Evolutionary conservation across 257 asterid genomes (phyloP).

Genomic region (Solanum virginianum): DNA sequence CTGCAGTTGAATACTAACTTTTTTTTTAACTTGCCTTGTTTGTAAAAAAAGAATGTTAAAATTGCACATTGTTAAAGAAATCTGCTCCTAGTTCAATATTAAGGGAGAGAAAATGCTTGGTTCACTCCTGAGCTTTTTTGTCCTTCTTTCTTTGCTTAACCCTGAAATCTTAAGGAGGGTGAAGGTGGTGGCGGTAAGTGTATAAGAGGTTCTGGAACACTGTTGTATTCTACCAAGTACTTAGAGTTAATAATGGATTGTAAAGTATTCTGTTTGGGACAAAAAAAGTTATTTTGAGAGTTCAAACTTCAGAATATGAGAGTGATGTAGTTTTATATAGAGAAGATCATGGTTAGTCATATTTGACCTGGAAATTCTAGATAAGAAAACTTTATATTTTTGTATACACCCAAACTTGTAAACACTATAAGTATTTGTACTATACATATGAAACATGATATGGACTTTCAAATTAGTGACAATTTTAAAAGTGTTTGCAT

Average conservation of each 20-base stretch:
- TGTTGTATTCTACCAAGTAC: not conserved
- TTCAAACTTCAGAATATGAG: not conserved
- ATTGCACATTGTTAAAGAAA: not conserved
- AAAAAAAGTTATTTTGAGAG: not conserved
- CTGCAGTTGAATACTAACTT: not conserved
- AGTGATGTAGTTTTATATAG: not conserved
- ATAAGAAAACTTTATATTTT: not conserved
- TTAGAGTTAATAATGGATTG: not conserved
- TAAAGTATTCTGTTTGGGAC: not conserved
- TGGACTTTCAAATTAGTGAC: no score
- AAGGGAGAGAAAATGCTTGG: conserved; percentile 3
- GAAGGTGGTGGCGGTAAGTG: not conserved
- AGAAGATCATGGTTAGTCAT: not conserved
- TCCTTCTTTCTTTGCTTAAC: not conserved
- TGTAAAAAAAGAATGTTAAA: not conserved
- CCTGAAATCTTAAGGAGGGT: not conserved
- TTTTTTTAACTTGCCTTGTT: not conserved
- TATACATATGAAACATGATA: no score
- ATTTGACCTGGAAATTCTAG: not conserved
- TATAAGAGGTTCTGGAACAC: not conserved
- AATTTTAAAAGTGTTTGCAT: no score
- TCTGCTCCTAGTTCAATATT: not conserved
- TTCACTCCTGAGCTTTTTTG: not conserved
- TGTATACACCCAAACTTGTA: not conserved
- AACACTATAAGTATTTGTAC: no score